Percentiles rank a stretch among this genome's conserved stretches.
These are phyloP conservation scores for Pueraria montana DNA, from an alignment of 306 rosid species.

Conservation along the genomic window DNA sequence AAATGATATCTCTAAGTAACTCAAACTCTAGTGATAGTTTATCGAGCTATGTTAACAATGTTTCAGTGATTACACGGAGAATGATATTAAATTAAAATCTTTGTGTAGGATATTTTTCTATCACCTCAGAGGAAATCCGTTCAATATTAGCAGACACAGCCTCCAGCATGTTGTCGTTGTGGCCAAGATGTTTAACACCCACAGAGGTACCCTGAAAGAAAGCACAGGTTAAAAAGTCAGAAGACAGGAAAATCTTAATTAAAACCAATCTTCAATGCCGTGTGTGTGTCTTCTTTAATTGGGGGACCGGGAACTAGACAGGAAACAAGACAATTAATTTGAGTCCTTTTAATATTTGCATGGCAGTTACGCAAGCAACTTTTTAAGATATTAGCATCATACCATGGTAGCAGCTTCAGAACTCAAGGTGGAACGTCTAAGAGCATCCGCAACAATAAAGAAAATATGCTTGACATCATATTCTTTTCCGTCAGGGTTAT, in stretches of 20 bases:
- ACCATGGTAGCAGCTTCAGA: constrained; percentile 49
- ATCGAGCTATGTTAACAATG: background rate
- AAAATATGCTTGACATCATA: constrained; percentile 64
- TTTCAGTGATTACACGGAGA: background rate
- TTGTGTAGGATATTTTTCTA: background rate
- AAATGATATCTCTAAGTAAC: constrained; percentile 6
- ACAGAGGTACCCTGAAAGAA: constrained; percentile 58
- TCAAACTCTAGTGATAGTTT: background rate
- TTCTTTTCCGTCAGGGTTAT: constrained; percentile 59
- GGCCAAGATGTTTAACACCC: no score
- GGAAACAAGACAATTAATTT: background rate
- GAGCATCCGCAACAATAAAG: constrained; percentile 64
- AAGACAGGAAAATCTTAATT: constrained; percentile 8
- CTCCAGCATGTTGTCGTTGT: constrained; percentile 58
- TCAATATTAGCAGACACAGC: constrained; percentile 61
- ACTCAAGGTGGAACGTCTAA: constrained; percentile 49
- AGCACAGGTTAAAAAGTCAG: constrained; percentile 20
- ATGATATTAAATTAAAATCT: no score
- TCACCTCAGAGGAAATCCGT: constrained; percentile 68
- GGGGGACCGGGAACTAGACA: background rate
- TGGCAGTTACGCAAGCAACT: background rate
- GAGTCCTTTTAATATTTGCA: background rate
- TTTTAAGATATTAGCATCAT: constrained; percentile 11
- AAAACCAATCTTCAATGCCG: background rate
- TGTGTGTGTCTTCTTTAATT: background rate